phyloP scores from a whole-genome alignment of 345 rosid species.

The Salix koriyanagi region DNA sequence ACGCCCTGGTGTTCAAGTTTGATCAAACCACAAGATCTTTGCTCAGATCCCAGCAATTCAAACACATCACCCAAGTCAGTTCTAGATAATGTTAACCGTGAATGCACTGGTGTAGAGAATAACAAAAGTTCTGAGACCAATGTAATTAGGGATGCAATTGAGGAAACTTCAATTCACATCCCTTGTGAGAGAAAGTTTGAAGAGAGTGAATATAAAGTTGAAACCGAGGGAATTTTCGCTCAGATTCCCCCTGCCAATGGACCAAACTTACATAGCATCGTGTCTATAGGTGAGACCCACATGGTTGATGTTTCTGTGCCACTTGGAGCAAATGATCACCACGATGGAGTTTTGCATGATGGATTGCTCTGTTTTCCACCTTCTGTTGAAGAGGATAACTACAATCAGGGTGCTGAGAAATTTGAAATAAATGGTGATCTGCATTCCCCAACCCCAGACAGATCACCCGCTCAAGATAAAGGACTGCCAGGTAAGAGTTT shows the following conservation, averaged over 20 bases:
- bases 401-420: conserved; percentile 10
- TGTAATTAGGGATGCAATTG: conserved; percentile 28
- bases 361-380: conserved; percentile 13
- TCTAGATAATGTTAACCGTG: conserved; percentile 41
- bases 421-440: conserved; percentile 20
- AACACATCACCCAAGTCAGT: conserved; percentile 76
- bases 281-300: conserved; percentile 18
- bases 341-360: conserved; percentile 5
- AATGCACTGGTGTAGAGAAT: conserved; percentile 19
- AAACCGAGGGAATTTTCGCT: conserved; percentile 9
- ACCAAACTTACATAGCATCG: not conserved
- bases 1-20: conserved; percentile 68
- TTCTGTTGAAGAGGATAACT: conserved; percentile 15
- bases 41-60: conserved; percentile 13
- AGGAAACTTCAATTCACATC: conserved; percentile 13
- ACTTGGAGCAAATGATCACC: conserved; percentile 6
- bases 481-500: conserved; percentile 39
- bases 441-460: conserved; percentile 22
- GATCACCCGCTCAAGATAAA: conserved; percentile 25
- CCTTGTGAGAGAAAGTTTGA: conserved; percentile 10
- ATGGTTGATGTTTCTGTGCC: conserved; percentile 23
- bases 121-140: conserved; percentile 6
- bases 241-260: not conserved
- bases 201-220: conserved; percentile 10
- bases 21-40: conserved; percentile 34